Evolutionary conservation across 2,329 filamentous ascomycete genomes (phyloP), one percentile per base, ranked within the genome.

Genomic region (Incumbomyces delicatus): DNA sequence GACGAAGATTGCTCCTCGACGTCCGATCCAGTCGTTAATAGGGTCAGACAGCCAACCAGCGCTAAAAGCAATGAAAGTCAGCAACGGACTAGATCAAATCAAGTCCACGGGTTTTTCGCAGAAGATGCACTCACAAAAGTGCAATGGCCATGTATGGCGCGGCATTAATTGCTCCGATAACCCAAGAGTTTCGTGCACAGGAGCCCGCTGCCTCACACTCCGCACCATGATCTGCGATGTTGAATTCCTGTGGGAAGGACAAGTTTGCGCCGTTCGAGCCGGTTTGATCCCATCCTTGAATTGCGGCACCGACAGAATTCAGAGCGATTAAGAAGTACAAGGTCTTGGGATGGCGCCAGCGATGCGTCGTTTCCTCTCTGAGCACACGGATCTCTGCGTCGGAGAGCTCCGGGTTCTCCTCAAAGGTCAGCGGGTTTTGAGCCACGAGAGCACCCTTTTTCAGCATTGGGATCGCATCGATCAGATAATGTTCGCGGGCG

Each of bases 401-500:
- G 2, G 53, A 51, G 5, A 69, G 58, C 1, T 57, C 59, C 0
- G 58, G 49, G 22, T 69, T 72, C 29, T 72, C 67, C 48, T 85
- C 81, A 60, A 75, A 85, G 27, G 72, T 69, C 6, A 68, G 66
- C 0, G 83, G 83, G 54, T 82, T 78, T 61, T 86, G 83, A 2
- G 85, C 85, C 14, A 89, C 75, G 10, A 89, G 70, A 3, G 85
- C 86, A 30, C 83, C 85, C 56, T 81, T 82, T 43, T 75, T 70
- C 41, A 88, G 71, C 12, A 83, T 59, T 2, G 68, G 65, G 2
- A 78, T 64, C 53, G 81, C 72, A 45, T 82, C 75, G 1, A 67
- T 63, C 20, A 88, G 69, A 20, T 72, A 71, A 54, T 82, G 76
- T 35, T 73, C 65, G 12, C 68, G 66, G 33, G 80, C 81, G 57